Evolutionary conservation across 2,329 filamentous ascomycete species (phyloP).

Genomic region (Rhynchosporium agropyri): DNA sequence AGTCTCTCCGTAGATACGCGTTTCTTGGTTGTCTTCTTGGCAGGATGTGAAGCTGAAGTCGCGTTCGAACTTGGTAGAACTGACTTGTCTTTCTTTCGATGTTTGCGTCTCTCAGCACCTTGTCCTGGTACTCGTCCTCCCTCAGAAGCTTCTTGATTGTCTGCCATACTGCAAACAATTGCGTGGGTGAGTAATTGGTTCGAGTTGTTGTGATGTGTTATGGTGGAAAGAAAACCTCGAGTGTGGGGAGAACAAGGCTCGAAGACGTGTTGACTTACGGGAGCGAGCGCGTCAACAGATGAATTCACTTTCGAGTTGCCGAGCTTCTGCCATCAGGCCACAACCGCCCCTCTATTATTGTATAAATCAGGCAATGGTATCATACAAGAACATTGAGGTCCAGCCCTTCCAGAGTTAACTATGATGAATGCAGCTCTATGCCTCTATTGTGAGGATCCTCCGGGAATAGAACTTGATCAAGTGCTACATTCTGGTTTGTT

Average conservation of each 20-base stretch:
- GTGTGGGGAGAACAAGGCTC: background rate
- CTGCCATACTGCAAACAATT: background rate
- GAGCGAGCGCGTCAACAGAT: background rate
- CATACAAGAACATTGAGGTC: background rate
- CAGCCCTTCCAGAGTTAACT: background rate
- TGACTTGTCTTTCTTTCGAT: background rate
- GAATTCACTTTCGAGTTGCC: background rate
- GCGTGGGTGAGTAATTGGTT: background rate
- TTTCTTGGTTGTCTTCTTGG: background rate
- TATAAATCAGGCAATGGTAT: background rate
- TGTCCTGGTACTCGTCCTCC: background rate
- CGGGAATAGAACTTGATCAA: no score
- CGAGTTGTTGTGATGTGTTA: background rate
- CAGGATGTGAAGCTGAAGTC: background rate
- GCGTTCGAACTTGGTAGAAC: background rate
- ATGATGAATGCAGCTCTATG: no score
- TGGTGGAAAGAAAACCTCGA: background rate
- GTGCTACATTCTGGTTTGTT: no score
- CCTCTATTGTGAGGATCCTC: no score
- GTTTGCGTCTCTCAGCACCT: background rate
- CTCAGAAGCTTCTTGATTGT: background rate
- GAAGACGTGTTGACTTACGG: background rate
- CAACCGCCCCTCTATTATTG: background rate
- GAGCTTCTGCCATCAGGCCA: conserved; percentile 2
- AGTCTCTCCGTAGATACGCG: background rate